Evolutionary conservation across 1,139 yeast genomes (phyloP).

Genomic region (Geotrichum aggregatum): DNA sequence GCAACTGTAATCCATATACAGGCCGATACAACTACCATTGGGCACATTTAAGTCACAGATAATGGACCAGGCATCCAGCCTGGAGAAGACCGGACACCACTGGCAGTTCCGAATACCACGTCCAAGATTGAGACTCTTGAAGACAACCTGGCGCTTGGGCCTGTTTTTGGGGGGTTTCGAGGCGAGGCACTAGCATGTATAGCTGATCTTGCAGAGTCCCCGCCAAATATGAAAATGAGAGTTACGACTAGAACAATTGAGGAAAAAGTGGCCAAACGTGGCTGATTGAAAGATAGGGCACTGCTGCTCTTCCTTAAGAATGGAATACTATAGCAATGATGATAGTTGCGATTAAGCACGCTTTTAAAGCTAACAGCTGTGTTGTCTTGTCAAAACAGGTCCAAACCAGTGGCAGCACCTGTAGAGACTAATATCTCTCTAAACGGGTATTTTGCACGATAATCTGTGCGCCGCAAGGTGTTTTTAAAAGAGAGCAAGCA

Average conservation of each 20-base stretch:
- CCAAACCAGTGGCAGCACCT: slow-evolving; percentile 29
- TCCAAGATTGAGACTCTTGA: slow-evolving; percentile 56
- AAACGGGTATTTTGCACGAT: slow-evolving; percentile 35
- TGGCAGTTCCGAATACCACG: slow-evolving; percentile 67
- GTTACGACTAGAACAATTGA: slow-evolving; percentile 35
- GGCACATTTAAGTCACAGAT: slow-evolving; percentile 61
- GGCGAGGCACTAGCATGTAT: slow-evolving; percentile 79
- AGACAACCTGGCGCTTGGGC: slow-evolving; percentile 41
- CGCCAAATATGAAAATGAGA: slow-evolving; percentile 27
- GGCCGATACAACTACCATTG: slow-evolving; percentile 63
- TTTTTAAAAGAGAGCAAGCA: slow-evolving; percentile 31
- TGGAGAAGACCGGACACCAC: slow-evolving; percentile 50
- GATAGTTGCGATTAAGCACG: no score
- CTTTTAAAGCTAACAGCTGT: no score
- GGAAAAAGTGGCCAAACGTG: slow-evolving; percentile 38
- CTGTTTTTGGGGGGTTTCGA: slow-evolving; percentile 52
- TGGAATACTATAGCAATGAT: background rate
- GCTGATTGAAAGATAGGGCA: slow-evolving; percentile 38
- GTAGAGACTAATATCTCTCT: slow-evolving; percentile 42
- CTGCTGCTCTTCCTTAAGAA: slow-evolving; percentile 24
- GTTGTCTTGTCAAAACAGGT: slow-evolving; percentile 10
- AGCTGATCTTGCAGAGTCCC: slow-evolving; percentile 14
- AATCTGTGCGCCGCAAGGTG: slow-evolving; percentile 41
- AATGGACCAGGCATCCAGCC: slow-evolving; percentile 69
- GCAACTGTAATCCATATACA: slow-evolving; percentile 57